These are phyloP conservation scores for Ophiostoma novo-ulmi DNA, from an alignment of 2,329 filamentous ascomycete species.

Conservation along the genomic window DNA sequence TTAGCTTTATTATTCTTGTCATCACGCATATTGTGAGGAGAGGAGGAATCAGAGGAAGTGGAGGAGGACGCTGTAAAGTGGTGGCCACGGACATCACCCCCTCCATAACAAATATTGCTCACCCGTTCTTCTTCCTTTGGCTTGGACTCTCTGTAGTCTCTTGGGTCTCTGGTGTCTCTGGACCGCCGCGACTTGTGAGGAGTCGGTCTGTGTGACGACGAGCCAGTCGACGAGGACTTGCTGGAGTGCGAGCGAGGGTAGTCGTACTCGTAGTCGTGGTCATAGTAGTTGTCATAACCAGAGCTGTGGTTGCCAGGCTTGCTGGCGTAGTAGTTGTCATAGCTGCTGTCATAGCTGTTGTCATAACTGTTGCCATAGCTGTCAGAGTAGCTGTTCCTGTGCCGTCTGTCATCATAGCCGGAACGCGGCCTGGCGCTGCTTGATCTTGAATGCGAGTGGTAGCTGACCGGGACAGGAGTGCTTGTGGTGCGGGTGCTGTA, in stretches of 20 bases:
- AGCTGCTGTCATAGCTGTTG: neutral
- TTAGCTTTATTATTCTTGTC: slow-evolving; percentile 9
- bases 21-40: neutral
- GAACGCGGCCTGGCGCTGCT: neutral
- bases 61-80: neutral
- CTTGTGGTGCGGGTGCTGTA: neutral
- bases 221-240: neutral
- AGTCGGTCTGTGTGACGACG: neutral
- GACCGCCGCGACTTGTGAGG: neutral
- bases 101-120: neutral
- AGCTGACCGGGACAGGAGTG: neutral
- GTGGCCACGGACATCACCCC: neutral
- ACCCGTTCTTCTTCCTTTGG: slow-evolving; percentile 11
- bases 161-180: neutral
- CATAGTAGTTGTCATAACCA: neutral
- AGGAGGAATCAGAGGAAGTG: neutral
- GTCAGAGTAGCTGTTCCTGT: neutral
- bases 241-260: neutral
- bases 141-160: neutral
- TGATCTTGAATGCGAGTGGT: neutral
- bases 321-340: neutral
- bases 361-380: neutral
- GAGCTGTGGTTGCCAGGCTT: neutral
- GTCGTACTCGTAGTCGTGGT: neutral
- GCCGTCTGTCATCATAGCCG: neutral